These are phyloP conservation scores for Rhizopogon rudus DNA, from an alignment of 768 basidiomycete species.

Conservation along the genomic window DNA sequence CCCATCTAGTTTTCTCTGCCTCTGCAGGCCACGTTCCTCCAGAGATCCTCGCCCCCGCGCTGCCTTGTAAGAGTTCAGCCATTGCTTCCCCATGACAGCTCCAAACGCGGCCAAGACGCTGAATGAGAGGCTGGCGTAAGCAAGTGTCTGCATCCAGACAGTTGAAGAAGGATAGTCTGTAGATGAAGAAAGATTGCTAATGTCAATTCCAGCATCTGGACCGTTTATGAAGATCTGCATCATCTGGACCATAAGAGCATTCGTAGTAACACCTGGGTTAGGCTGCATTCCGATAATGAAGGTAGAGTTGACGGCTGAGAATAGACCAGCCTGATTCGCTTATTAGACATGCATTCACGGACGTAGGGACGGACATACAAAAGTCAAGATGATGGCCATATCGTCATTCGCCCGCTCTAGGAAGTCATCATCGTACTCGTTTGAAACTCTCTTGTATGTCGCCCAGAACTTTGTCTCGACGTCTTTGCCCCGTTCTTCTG, in stretches of 20 bases:
- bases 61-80: not conserved
- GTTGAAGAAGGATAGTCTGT: not conserved
- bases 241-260: not conserved
- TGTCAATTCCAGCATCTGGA: too few relatives aligned
- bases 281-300: too few relatives aligned
- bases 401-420: too few relatives aligned
- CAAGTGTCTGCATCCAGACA: slow-evolving; percentile 2
- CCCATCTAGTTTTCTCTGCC: slow-evolving; percentile 3
- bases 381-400: slow-evolving; percentile 20
- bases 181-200: not conserved
- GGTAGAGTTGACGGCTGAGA: slow-evolving; percentile 31
- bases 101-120: slow-evolving; percentile 2
- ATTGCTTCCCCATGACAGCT: not conserved
- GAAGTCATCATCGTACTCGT: too few relatives aligned
- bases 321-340: slow-evolving; percentile 29
- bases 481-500: slow-evolving; percentile 29
- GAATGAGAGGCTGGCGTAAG: slow-evolving; percentile 5
- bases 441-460: too few relatives aligned
- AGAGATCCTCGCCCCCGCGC: slow-evolving; percentile 2
- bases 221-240: too few relatives aligned
- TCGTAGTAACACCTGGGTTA: slow-evolving; percentile 4
- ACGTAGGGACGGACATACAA: too few relatives aligned
- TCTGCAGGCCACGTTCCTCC: not conserved
- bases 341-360: too few relatives aligned
- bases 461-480: slow-evolving; percentile 24